Conservation (phyloP, 371 early-diverging fungal species). For the Mortierella sp. region DNA sequence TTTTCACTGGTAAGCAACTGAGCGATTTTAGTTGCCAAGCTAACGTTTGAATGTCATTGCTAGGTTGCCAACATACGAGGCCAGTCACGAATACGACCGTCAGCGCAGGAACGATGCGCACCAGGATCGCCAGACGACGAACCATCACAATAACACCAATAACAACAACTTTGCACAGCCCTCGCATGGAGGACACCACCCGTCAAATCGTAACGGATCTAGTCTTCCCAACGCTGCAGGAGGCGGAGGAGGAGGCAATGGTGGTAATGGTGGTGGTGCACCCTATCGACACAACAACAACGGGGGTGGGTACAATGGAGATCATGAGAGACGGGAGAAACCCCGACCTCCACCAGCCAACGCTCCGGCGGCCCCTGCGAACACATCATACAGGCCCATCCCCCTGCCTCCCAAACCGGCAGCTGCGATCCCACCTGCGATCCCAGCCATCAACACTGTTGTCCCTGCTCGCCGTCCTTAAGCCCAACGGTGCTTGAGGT, state of each 20-base stretch:
- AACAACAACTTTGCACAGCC: conserved; percentile 1
- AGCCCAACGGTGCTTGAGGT: not conserved
- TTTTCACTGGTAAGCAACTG: too few species aligned
- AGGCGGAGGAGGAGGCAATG: not conserved
- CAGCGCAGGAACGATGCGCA: conserved; percentile 41
- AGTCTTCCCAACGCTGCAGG: conserved; percentile 8
- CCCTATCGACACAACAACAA: conserved; percentile 22
- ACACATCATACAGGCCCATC: conserved; percentile 35
- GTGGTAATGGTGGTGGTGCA: conserved; percentile 1
- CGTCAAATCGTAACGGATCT: conserved; percentile 16
- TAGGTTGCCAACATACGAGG: conserved; percentile 73
- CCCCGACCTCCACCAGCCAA: conserved; percentile 20
- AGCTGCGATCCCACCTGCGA: conserved; percentile 29
- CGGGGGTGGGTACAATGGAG: conserved; percentile 19
- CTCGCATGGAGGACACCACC: conserved; percentile 32
- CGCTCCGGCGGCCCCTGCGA: not conserved
- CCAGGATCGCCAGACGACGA: conserved; percentile 33
- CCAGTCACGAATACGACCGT: conserved; percentile 71
- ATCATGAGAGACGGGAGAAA: conserved; percentile 39
- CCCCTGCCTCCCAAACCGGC: conserved; percentile 46
- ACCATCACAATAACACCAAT: conserved; percentile 28
- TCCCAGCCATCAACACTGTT: conserved; percentile 9
- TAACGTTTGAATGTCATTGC: not conserved
- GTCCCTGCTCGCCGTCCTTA: conserved; percentile 22
- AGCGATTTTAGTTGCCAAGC: not conserved